These are phyloP conservation scores for Colletotrichum spaethianum DNA, from an alignment of 2,329 filamentous ascomycete genomes.

Conservation along the genomic window DNA sequence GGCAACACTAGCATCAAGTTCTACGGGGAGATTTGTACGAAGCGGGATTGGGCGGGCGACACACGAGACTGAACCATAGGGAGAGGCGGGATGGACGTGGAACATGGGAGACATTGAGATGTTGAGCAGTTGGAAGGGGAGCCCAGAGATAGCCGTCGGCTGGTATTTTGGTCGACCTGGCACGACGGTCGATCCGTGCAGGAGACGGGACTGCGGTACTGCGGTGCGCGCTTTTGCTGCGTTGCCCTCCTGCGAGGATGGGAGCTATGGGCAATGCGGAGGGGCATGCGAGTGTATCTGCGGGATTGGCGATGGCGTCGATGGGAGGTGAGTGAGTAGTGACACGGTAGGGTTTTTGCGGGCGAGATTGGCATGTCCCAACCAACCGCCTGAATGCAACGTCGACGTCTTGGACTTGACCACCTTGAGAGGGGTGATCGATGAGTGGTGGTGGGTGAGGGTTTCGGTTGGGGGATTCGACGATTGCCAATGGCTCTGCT, in stretches of 20 bases:
- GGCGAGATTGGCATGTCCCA: not conserved
- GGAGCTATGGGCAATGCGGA: conserved; percentile 23
- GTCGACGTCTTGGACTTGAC: not conserved
- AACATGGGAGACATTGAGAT: not conserved
- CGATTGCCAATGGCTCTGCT: not conserved
- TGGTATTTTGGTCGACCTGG: conserved; percentile 17
- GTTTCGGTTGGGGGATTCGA: conserved; percentile 1
- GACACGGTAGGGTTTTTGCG: conserved; percentile 10
- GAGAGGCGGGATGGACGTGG: not conserved
- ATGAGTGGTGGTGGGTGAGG: not conserved
- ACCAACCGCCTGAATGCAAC: conserved; percentile 13
- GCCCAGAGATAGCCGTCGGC: not conserved
- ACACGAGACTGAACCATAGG: not conserved
- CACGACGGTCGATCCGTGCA: conserved; percentile 40
- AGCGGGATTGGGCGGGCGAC: conserved; percentile 2
- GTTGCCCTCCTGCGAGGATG: not conserved
- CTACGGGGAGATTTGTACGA: not conserved
- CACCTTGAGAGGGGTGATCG: not conserved
- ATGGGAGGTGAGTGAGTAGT: conserved; percentile 22
- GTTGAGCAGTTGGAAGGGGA: not conserved
- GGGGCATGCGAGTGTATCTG: conserved; percentile 30
- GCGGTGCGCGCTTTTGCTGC: not conserved
- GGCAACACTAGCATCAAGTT: not conserved
- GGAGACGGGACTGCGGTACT: conserved; percentile 20
- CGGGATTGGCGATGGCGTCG: conserved; percentile 27